phyloP scores from a whole-genome alignment of 768 basidiomycete genomes.

The Pleurotus ostreatus region DNA sequence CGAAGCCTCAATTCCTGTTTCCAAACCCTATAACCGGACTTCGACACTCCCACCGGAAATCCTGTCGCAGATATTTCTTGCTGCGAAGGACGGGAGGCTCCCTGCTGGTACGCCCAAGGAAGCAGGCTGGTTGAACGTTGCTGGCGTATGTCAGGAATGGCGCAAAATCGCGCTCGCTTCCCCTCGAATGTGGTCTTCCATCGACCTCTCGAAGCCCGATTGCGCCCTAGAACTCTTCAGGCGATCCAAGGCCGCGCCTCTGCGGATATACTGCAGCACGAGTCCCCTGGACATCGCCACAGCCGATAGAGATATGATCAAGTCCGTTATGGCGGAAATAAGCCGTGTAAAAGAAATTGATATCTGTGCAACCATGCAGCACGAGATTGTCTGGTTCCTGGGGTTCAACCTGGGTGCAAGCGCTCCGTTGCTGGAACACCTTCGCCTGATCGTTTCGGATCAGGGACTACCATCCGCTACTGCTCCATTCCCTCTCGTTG shows the following conservation, averaged over 20 bases:
- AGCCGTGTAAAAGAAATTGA: neutral
- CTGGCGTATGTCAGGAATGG: neutral
- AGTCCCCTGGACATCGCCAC: neutral
- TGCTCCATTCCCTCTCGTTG: neutral
- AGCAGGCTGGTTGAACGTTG: neutral
- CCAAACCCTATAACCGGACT: neutral
- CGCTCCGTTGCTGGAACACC: neutral
- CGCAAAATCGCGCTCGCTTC: neutral
- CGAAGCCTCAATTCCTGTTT: neutral
- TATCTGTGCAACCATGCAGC: neutral
- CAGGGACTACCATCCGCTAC: neutral
- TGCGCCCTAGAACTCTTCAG: neutral
- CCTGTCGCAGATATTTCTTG: neutral
- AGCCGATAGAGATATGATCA: neutral
- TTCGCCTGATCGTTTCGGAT: neutral
- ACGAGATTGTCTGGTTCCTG: neutral
- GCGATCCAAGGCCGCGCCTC: neutral
- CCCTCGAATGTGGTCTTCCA: constrained; percentile 1
- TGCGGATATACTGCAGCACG: neutral
- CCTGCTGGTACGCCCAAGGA: neutral
- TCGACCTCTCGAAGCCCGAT: neutral
- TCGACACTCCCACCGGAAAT: neutral
- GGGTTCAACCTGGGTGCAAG: neutral
- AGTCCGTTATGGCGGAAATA: neutral
- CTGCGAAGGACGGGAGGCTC: neutral